Evolutionary conservation across 306 rosid genomes (phyloP).

Genomic region (Arachis hypogaea): DNA sequence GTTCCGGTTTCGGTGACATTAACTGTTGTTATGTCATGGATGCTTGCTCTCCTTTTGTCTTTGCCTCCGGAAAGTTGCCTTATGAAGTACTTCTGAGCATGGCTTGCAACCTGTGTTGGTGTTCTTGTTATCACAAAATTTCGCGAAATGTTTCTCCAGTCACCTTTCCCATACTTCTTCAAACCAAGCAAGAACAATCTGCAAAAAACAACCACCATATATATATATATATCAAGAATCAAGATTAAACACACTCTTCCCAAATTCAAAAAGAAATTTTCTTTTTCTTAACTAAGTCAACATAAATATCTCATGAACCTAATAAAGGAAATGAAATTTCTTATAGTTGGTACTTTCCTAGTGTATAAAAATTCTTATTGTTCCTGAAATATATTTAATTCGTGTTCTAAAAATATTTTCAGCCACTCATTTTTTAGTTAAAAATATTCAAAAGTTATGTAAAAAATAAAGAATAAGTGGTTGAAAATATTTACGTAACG

Average conservation of each 20-base stretch:
- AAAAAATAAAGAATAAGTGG: too few relatives aligned
- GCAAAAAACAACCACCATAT: neutral
- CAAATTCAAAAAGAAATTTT: neutral
- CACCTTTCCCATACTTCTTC: constrained; percentile 90
- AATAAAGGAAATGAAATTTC: neutral
- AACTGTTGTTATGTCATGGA: constrained; percentile 96
- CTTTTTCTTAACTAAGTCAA: neutral
- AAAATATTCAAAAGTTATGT: too few relatives aligned
- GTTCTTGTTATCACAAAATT: constrained; percentile 80
- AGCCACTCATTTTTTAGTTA: too few relatives aligned
- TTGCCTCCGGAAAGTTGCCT: constrained; percentile 88
- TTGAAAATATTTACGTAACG: too few relatives aligned
- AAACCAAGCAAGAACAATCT: constrained; percentile 88
- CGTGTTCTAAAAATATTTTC: too few relatives aligned
- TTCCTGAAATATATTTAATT: too few relatives aligned
- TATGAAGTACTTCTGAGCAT: constrained; percentile 95
- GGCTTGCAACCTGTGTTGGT: constrained; percentile 97
- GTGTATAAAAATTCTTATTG: too few relatives aligned
- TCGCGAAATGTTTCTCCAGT: constrained; percentile 94
- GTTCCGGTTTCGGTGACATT: constrained; percentile 61
- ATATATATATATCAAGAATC: neutral
- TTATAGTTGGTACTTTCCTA: constrained; percentile 28
- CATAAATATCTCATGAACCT: constrained; percentile 25
- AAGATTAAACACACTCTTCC: constrained; percentile 1
- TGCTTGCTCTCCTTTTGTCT: constrained; percentile 95